These are phyloP conservation scores for Mollisiaceae sp. DNA, from an alignment of 2,329 filamentous ascomycete species.

Conservation along the genomic window DNA sequence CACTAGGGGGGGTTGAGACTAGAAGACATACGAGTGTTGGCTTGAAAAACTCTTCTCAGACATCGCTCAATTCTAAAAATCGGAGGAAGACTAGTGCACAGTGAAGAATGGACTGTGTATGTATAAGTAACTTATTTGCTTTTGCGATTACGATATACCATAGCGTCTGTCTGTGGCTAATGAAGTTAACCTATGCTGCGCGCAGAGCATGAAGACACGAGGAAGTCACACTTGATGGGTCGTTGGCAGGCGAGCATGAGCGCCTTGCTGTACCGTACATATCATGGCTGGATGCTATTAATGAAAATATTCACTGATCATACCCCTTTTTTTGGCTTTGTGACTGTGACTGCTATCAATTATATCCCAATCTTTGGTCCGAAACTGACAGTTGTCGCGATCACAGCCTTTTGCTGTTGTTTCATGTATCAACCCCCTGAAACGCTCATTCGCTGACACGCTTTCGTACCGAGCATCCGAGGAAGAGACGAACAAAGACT, in stretches of 20 bases:
- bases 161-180: not conserved
- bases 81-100: slow-evolving; percentile 24
- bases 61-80: slow-evolving; percentile 27
- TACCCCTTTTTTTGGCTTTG: too few species aligned
- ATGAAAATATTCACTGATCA: not conserved
- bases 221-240: not conserved
- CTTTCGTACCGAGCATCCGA: not conserved
- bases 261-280: not conserved
- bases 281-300: not conserved
- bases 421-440: slow-evolving; percentile 6
- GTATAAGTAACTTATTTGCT: not conserved
- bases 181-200: not conserved
- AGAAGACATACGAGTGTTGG: slow-evolving; percentile 24
- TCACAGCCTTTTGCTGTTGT: not conserved
- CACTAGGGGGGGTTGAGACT: slow-evolving; percentile 19
- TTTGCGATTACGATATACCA: slow-evolving; percentile 5
- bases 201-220: not conserved
- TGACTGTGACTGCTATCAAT: too few species aligned
- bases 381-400: not conserved
- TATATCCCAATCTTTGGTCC: not conserved
- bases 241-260: not conserved
- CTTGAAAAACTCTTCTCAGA: slow-evolving; percentile 28
- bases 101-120: slow-evolving; percentile 10
- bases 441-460: slow-evolving; percentile 9
- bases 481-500: not conserved